Percentiles rank a stretch among this genome's conserved stretches.
Conservation (phyloP, 768 basidiomycete species). For the Boletus bicolor region DNA sequence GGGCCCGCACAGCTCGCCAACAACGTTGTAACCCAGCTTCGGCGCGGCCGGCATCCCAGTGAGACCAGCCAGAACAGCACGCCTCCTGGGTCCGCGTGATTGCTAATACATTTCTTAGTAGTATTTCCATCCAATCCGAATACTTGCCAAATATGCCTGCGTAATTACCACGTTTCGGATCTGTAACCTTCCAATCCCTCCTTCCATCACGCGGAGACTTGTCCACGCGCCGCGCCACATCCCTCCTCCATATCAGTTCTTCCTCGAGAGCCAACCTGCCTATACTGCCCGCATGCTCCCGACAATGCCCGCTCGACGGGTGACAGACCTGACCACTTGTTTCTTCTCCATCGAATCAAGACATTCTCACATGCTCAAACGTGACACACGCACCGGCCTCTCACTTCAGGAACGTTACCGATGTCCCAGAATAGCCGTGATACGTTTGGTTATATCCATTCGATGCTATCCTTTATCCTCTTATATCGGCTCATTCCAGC, state of each 20-base stretch:
- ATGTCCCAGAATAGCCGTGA: slow-evolving; percentile 18
- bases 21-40: slow-evolving; percentile 20
- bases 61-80: slow-evolving; percentile 1
- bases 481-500: slow-evolving; percentile 4
- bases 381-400: slow-evolving; percentile 17
- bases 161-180: slow-evolving; percentile 17
- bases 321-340: not conserved
- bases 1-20: slow-evolving; percentile 13
- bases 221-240: slow-evolving; percentile 4
- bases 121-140: not conserved
- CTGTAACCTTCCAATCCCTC: not conserved
- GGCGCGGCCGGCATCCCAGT: slow-evolving; percentile 16
- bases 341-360: not conserved
- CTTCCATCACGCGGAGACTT: not conserved
- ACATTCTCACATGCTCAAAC: slow-evolving; percentile 11
- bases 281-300: not conserved
- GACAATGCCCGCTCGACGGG: not conserved
- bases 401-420: slow-evolving; percentile 15
- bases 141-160: slow-evolving; percentile 4
- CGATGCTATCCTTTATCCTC: slow-evolving; percentile 9
- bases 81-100: not conserved
- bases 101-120: slow-evolving; percentile 8
- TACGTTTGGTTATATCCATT: slow-evolving; percentile 10
- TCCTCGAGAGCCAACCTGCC: not conserved
- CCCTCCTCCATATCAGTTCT: not conserved